Percentiles rank a stretch among this genome's conserved stretches.
Conservation (phyloP, 2,329 filamentous ascomycete genomes). For the Fusarium algeriense region DNA sequence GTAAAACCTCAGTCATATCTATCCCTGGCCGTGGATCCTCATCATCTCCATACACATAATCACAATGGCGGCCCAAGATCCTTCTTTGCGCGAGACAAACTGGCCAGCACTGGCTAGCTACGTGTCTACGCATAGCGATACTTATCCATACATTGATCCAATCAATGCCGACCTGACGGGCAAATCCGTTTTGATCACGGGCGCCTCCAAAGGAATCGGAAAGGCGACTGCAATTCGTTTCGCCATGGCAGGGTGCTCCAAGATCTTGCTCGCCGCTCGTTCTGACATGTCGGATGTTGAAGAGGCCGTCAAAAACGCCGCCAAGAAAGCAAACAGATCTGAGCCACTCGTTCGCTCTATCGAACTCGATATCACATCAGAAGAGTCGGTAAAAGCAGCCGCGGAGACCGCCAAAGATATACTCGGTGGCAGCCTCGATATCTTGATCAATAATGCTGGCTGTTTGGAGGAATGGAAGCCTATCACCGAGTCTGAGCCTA, state of each 20-base stretch:
- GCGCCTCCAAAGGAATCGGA: conserved; percentile 49
- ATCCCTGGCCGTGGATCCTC: too few relatives aligned
- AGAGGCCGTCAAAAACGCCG: conserved; percentile 51
- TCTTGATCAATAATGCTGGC: conserved; percentile 60
- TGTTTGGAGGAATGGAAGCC: conserved; percentile 52
- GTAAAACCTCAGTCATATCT: too few relatives aligned
- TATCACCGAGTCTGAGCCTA: conserved; percentile 53
- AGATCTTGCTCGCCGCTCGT: conserved; percentile 66
- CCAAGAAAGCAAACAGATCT: conserved; percentile 47
- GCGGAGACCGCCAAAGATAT: conserved; percentile 40
- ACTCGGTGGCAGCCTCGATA: conserved; percentile 54
- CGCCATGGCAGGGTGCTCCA: conserved; percentile 64
- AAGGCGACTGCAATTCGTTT: conserved; percentile 65
- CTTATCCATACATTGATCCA: conserved; percentile 64
- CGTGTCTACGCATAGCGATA: conserved; percentile 3
- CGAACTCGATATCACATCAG: conserved; percentile 54
- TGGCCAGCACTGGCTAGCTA: not conserved
- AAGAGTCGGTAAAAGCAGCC: conserved; percentile 49
- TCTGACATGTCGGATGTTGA: conserved; percentile 54
- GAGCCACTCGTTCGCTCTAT: conserved; percentile 54
- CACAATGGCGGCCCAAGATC: not conserved
- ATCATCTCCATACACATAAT: too few relatives aligned
- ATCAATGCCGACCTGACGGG: conserved; percentile 54
- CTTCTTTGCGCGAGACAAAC: not conserved
- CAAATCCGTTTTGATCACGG: conserved; percentile 46